These are phyloP conservation scores for Leccinum olivaceopallidum DNA, from an alignment of 768 basidiomycete species.

Conservation along the genomic window DNA sequence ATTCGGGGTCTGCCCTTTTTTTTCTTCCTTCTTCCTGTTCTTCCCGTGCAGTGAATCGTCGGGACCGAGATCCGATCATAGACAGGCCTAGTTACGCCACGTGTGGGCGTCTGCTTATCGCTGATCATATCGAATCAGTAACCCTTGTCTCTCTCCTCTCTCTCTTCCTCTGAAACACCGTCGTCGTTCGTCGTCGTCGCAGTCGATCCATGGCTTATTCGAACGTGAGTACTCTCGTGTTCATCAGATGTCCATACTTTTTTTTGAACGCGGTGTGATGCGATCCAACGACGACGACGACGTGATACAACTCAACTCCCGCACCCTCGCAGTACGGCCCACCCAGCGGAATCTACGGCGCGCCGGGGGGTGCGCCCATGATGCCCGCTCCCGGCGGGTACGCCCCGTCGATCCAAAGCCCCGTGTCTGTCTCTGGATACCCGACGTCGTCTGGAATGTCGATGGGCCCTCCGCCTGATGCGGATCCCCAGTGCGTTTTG, in stretches of 20 bases:
- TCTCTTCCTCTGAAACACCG: not conserved
- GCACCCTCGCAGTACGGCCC: not conserved
- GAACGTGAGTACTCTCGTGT: conserved; percentile 12
- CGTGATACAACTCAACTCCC: not conserved
- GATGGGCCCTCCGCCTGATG: conserved; percentile 45
- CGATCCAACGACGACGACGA: not conserved
- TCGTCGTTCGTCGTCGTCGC: not conserved
- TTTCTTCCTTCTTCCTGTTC: not conserved
- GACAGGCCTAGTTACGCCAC: not conserved
- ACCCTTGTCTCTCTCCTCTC: not conserved
- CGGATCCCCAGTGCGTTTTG: conserved; percentile 68
- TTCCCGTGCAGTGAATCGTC: not conserved
- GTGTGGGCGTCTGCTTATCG: conserved; percentile 11
- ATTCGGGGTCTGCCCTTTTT: conserved; percentile 5
- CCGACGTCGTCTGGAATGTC: not conserved
- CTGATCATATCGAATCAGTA: conserved; percentile 7
- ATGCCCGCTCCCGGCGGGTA: not conserved
- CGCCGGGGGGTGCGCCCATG: not conserved
- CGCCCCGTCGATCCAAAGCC: not conserved
- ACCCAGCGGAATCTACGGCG: not conserved
- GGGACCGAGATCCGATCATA: not conserved
- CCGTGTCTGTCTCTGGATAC: conserved; percentile 14
- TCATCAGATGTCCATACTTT: too few relatives aligned
- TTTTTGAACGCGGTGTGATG: not conserved
- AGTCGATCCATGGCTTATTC: conserved; percentile 21